Base-by-base conservation (phyloP, 306 rosid genomes). In the Lithocarpus polystachyus region DNA sequence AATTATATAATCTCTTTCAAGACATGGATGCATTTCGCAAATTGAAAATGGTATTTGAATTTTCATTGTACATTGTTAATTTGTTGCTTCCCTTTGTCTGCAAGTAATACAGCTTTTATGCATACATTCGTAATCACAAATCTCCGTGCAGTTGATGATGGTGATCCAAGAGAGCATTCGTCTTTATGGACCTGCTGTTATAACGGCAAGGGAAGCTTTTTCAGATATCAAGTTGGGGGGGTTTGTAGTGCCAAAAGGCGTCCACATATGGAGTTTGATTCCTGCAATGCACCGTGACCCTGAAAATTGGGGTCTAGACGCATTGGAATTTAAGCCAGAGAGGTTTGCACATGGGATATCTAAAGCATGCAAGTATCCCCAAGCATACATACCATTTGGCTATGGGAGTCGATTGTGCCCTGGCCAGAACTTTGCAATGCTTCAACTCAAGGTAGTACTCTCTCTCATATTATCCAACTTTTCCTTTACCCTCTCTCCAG, bases 161-260 rank as follows among this genome's bases (percentile, higher is more conserved):
- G 89, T 86, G 75, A 86, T 86, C 54, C 86, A 82, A 31, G 86
- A 86, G 76, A 82, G 86, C 64, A 71, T 86, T 9, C 86, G 84
- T 8, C 80, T 86, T 1, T 86, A 79, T 5, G 72, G 78, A 6
- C 84, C 86, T 1, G 82, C 68, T 22, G 9, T 82, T 0, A 26
- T 35, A 20, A 19, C 24, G 1, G 7, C 86, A 12, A 86, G 89
- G 64, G 86, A 73, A 70, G 84, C 75, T 12, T 67, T 82, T 5
- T 45, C 51, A 18, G 80, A 79, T 3, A 59, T 79, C 56, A 80
- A 85, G 33, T 45, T 85, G 1, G 86, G 84, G 6, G 82, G 76
- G 13, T 5, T 79, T 4, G 45, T 68, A 29, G 37, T 86, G 3
- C 89, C 89, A 6, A 86, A 80, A 86, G 89, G 86, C 40, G 29